A percentile compares a stretch with the other conserved stretches of the same genome.
Conservation (phyloP, 768 basidiomycete species). For the Tremella fuciformis region DNA sequence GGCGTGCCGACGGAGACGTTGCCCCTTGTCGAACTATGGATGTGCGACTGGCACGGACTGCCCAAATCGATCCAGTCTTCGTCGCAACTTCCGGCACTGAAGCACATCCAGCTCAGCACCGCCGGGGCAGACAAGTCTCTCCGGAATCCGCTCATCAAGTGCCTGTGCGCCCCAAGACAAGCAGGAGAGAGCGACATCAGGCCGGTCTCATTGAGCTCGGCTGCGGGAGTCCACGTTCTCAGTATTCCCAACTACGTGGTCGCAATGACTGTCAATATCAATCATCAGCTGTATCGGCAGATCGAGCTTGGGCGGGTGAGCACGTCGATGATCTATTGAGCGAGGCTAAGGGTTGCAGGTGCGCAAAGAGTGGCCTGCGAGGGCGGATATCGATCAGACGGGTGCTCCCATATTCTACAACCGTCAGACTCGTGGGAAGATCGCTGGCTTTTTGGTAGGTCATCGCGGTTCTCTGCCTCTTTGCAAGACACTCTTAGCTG, state of each 20-base stretch:
- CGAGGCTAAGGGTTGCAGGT: constrained; percentile 4
- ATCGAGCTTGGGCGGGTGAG: not conserved
- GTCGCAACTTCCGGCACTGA: constrained; percentile 30
- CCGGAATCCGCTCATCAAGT: constrained; percentile 1
- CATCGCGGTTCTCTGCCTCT: no score
- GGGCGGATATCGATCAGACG: constrained; percentile 13
- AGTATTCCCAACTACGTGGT: constrained; percentile 33
- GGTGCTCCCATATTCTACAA: constrained; percentile 15
- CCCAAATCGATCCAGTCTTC: constrained; percentile 23
- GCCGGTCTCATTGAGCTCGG: constrained; percentile 37
- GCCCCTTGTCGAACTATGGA: constrained; percentile 29
- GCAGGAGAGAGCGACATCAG: not conserved
- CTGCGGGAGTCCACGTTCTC: constrained; percentile 30
- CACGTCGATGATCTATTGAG: constrained; percentile 22
- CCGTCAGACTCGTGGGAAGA: constrained; percentile 34
- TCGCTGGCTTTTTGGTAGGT: constrained; percentile 45
- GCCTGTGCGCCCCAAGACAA: constrained; percentile 2
- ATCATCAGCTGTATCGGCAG: not conserved
- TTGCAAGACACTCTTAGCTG: not conserved
- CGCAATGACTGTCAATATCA: constrained; percentile 26
- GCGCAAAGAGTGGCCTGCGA: constrained; percentile 15
- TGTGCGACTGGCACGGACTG: constrained; percentile 22
- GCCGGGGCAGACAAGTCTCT: constrained; percentile 35
- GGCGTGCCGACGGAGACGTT: constrained; percentile 11
- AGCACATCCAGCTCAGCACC: constrained; percentile 39